Evolutionary conservation across 2,329 filamentous ascomycete species (phyloP).

Genomic region (Cladosporium oxysporum): DNA sequence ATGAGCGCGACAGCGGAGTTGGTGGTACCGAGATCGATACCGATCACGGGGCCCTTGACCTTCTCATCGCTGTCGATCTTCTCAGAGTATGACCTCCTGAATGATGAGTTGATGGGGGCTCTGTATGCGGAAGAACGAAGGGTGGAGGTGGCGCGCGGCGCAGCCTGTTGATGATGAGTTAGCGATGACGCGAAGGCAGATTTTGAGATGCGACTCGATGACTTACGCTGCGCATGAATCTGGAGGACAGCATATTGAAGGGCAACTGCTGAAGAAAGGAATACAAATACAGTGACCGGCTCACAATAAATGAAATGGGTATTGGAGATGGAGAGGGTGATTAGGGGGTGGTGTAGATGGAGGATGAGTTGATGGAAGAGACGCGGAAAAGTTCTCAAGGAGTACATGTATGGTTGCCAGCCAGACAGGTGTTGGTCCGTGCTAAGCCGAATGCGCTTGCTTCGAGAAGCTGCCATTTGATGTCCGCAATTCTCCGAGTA

Average conservation of each 20-base stretch:
- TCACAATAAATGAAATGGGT: constrained; percentile 20
- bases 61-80: constrained; percentile 56
- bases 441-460: not conserved
- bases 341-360: constrained; percentile 17
- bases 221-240: constrained; percentile 40
- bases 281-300: constrained; percentile 21
- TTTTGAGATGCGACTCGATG: constrained; percentile 10
- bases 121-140: constrained; percentile 48
- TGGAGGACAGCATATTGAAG: constrained; percentile 38
- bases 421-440: not conserved
- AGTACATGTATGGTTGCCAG: not conserved
- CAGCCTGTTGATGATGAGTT: constrained; percentile 29
- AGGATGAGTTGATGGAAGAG: constrained; percentile 13
- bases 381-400: not conserved
- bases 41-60: constrained; percentile 93
- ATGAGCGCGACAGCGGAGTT: constrained; percentile 97
- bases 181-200: constrained; percentile 33
- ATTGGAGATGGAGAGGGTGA: constrained; percentile 8
- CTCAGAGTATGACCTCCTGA: constrained; percentile 69
- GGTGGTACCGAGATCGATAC: constrained; percentile 97
- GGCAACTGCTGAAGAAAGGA: constrained; percentile 9
- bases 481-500: not conserved
- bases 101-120: constrained; percentile 70
- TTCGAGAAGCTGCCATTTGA: not conserved
- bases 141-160: constrained; percentile 39